A percentile compares a stretch with the other conserved stretches of the same genome.
Conservation (phyloP, 2,329 filamentous ascomycete species). For the Colletotrichum filicis region DNA sequence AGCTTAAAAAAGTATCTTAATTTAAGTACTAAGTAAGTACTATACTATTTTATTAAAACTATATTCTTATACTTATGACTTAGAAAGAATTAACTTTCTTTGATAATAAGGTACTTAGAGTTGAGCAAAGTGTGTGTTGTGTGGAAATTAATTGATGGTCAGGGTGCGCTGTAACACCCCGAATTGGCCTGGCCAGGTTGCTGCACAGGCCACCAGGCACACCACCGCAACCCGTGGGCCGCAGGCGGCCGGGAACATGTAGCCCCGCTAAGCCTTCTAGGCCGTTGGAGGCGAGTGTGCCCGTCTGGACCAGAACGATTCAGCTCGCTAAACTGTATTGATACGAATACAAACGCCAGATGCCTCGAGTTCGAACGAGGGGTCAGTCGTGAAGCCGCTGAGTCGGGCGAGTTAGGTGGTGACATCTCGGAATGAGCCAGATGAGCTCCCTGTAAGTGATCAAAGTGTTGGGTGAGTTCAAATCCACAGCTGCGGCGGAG, state of each 20-base stretch:
- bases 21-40: too few relatives aligned
- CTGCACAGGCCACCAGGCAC: slow-evolving; percentile 17
- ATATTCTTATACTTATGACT: too few relatives aligned
- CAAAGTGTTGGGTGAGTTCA: neutral
- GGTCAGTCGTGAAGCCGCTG: neutral
- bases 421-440: neutral
- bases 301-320: neutral
- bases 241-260: slow-evolving; percentile 7
- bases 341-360: neutral
- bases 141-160: slow-evolving; percentile 29
- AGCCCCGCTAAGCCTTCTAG: slow-evolving; percentile 6
- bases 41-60: too few relatives aligned
- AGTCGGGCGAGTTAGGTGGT: neutral
- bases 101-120: too few relatives aligned
- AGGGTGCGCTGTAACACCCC: slow-evolving; percentile 1
- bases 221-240: neutral
- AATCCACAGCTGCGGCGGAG: neutral
- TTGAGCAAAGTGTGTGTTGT: slow-evolving; percentile 7
- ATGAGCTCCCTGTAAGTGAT: slow-evolving; percentile 18
- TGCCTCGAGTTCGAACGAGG: neutral
- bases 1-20: too few relatives aligned
- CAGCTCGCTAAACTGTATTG: neutral
- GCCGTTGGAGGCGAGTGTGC: neutral
- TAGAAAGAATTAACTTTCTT: too few relatives aligned
- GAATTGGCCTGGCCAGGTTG: neutral